Evolutionary conservation across 495 filamentous ascomycete genomes (phyloP).

Genomic region (Neurospora tetraspora): DNA sequence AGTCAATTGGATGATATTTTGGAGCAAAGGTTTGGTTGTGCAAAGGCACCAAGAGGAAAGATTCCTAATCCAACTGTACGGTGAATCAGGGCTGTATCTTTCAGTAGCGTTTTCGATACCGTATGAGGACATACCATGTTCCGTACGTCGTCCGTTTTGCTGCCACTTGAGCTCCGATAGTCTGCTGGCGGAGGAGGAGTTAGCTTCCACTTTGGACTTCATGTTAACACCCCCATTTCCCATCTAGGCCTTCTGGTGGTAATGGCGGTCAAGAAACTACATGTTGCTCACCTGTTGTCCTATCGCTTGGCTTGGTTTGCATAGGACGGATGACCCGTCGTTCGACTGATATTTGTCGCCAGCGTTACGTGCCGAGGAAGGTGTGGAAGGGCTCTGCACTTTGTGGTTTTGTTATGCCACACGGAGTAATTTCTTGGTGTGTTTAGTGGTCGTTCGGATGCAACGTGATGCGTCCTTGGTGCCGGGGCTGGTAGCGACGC

Average conservation of each 20-base stretch:
- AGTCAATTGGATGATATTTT: neutral
- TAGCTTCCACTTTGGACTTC: neutral
- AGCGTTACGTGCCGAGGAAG: neutral
- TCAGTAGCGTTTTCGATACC: neutral
- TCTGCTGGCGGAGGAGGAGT: neutral
- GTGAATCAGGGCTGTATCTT: neutral
- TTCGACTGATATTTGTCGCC: neutral
- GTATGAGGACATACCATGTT: neutral
- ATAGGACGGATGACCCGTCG: neutral
- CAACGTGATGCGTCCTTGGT: slow-evolving; percentile 13
- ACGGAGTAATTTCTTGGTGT: slow-evolving; percentile 1
- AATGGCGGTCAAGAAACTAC: neutral
- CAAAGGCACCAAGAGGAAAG: neutral
- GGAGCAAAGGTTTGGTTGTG: neutral
- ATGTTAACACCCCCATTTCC: neutral
- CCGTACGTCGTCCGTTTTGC: neutral
- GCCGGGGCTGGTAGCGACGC: slow-evolving; percentile 8
- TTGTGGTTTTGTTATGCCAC: neutral
- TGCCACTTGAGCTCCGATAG: neutral
- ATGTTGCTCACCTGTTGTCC: neutral
- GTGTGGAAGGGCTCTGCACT: neutral
- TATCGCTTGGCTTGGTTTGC: neutral
- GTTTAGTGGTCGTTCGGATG: slow-evolving; percentile 7
- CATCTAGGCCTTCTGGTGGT: neutral
- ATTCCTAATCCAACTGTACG: neutral